Percentiles rank a stretch among this genome's conserved stretches.
Conservation (phyloP, 345 rosid species). For the Salix caprea region DNA sequence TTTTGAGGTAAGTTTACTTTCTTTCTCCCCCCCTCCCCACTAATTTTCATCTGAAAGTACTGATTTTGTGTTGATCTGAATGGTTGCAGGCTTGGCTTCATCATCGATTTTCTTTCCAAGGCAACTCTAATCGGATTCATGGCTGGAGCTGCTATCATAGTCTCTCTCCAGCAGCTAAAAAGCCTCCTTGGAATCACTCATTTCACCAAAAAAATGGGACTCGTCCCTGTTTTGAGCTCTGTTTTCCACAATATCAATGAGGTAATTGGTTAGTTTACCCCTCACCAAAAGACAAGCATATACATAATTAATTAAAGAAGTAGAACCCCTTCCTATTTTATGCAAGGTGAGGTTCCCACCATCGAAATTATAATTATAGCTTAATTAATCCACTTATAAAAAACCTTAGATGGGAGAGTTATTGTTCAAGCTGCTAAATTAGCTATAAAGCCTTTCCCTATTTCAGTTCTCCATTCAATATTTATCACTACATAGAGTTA, state of each 20-base stretch:
- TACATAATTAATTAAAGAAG: neutral
- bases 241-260: slow-evolving; percentile 66
- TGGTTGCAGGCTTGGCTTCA: slow-evolving; percentile 69
- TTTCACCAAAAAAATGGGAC: slow-evolving; percentile 77
- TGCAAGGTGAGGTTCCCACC: neutral
- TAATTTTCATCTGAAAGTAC: too few relatives aligned
- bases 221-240: slow-evolving; percentile 77
- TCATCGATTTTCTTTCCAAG: slow-evolving; percentile 84
- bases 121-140: slow-evolving; percentile 89
- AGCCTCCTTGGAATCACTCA: slow-evolving; percentile 86
- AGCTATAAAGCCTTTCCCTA: too few relatives aligned
- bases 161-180: slow-evolving; percentile 89
- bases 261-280: slow-evolving; percentile 34
- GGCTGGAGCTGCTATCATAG: slow-evolving; percentile 97
- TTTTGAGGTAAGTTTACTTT: slow-evolving; percentile 49
- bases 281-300: neutral
- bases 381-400: neutral
- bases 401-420: neutral
- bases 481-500: neutral
- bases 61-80: neutral
- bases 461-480: neutral
- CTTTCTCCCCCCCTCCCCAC: too few relatives aligned
- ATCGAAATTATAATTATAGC: neutral
- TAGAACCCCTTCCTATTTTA: neutral
- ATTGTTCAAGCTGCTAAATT: neutral